phyloP scores from a whole-genome alignment of 345 rosid species.

The Barbarea vulgaris region DNA sequence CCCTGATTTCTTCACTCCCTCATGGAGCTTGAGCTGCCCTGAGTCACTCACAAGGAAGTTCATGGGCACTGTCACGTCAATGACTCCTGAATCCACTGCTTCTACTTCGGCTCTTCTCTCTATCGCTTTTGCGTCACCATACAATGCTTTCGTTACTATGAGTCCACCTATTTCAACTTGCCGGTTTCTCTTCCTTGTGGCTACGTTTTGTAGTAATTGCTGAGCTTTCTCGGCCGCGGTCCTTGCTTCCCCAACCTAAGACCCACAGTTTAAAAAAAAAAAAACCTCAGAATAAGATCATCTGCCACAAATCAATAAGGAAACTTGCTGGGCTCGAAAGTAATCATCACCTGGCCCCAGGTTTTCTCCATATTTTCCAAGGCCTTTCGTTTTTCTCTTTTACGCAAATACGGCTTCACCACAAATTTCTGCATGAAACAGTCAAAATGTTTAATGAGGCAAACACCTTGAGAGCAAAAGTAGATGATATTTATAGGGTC shows the following conservation, averaged over 20 bases:
- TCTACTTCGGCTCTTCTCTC: constrained; percentile 52
- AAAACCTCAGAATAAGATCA: neutral
- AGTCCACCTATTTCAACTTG: constrained; percentile 76
- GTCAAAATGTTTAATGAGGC: neutral
- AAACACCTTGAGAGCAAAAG: constrained; percentile 18
- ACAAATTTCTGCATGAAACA: constrained; percentile 63
- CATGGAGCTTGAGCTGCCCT: constrained; percentile 90
- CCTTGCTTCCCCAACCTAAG: constrained; percentile 77
- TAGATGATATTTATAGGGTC: constrained; percentile 3
- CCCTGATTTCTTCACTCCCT: constrained; percentile 89
- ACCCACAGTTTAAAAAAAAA: neutral
- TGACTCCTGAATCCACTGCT: constrained; percentile 54
- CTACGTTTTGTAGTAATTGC: constrained; percentile 72
- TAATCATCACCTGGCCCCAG: constrained; percentile 64
- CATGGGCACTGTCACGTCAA: constrained; percentile 84
- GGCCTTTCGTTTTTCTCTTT: constrained; percentile 71
- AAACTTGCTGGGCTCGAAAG: neutral
- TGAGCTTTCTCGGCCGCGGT: constrained; percentile 81
- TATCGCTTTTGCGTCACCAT: constrained; percentile 68
- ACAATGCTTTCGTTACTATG: constrained; percentile 69
- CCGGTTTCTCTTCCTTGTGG: constrained; percentile 72
- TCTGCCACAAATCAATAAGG: neutral
- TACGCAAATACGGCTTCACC: constrained; percentile 70
- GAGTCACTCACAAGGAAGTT: constrained; percentile 86
- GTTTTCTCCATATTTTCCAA: constrained; percentile 72